Evolutionary conservation across 2,329 filamentous ascomycete genomes (phyloP), one percentile per base, ranked within the genome.

Genomic region (Lachnellula subtilissima): DNA sequence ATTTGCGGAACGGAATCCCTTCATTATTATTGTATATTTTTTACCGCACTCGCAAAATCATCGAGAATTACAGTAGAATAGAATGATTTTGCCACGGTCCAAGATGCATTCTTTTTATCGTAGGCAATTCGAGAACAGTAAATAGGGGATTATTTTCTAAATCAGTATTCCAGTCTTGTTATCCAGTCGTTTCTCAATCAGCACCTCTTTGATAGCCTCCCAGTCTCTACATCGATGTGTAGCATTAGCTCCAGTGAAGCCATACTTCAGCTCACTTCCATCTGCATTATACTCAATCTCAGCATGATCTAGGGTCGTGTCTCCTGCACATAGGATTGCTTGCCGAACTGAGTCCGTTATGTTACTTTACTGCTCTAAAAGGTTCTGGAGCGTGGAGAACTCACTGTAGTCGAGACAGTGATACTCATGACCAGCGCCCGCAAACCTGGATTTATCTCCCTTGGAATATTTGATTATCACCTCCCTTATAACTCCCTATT

Each of bases 401-500:
- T 25, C 61, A 67, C 66, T 60, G 46, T 68, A 68, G 52, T 68
- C 66, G 35, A 69, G 54, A 54, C 66, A 69, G 53, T 68, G 67
- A 45, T 68, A 68, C 28, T 67, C 65, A 55, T 69, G 67, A 3
- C 66, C 65, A 48, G 59, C 64, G 5, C 67, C 67, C 5, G 65
- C 63, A 49, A 63, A 67, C 12, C 64, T 55, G 2, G 67, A 68
- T 55, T 64, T 67, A 48, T 61, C 58, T 5, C 61, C 56, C 48
- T 59, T 61, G 28, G 65, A 65, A 45, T 68, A 68, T 47, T 69
- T 65, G 45, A 62, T 64, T 15, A 69, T 68, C 2, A 68, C 63
- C 49, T 67, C 59, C 50, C 66, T 54, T 22, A 67, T 39, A 9
- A 69, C 61, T 11, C 57, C 64, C 65, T 65, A 23, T 14, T 36